Evolutionary conservation across 176 grass and related monocot species (phyloP).

Genomic region (Dendrocalamus sinicus): DNA sequence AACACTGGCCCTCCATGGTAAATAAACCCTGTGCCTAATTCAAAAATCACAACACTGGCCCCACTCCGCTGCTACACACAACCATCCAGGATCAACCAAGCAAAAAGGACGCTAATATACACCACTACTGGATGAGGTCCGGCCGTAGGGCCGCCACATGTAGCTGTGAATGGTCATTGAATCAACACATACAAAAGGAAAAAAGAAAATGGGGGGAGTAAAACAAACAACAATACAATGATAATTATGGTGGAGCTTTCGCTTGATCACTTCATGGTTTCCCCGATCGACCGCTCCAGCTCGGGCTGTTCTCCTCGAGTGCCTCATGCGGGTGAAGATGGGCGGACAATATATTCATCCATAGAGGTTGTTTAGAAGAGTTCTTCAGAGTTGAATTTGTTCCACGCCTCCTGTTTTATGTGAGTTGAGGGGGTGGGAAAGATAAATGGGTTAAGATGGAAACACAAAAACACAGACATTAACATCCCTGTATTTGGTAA

Average conservation of each 20-base stretch:
- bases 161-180: constrained; percentile 34
- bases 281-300: constrained; percentile 17
- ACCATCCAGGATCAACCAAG: constrained; percentile 38
- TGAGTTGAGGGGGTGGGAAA: not conserved
- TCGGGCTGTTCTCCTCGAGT: not conserved
- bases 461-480: not conserved
- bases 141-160: constrained; percentile 24
- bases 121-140: constrained; percentile 41
- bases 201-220: constrained; percentile 14
- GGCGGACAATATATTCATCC: not conserved
- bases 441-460: not conserved
- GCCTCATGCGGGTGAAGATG: constrained; percentile 24
- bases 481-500: not conserved
- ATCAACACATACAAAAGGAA: constrained; percentile 38
- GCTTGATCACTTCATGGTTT: constrained; percentile 24
- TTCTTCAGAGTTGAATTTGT: constrained; percentile 78
- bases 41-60: constrained; percentile 39
- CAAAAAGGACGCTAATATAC: constrained; percentile 55
- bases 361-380: constrained; percentile 49
- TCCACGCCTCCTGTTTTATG: constrained; percentile 72
- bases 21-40: constrained; percentile 38
- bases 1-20: constrained; percentile 30
- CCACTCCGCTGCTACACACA: constrained; percentile 14
- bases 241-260: constrained; percentile 26
- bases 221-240: constrained; percentile 32